Conservation (phyloP, 257 asterid genomes). For the Pogostemon cablin region DNA sequence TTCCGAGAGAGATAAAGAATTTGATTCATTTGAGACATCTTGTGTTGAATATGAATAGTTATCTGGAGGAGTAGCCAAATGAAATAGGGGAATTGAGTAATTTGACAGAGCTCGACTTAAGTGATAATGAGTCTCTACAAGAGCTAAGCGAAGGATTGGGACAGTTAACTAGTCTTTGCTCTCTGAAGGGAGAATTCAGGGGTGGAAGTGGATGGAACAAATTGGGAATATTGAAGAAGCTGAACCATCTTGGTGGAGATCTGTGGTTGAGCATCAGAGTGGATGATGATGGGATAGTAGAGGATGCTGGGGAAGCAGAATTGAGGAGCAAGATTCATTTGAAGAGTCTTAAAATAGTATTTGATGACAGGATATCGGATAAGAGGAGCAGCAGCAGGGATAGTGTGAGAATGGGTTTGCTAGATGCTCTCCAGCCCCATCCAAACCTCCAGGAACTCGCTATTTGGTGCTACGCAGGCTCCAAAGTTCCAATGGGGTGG, state of each 20-base stretch:
- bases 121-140: too few species aligned
- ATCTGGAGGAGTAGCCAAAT: too few species aligned
- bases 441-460: neutral
- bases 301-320: conserved; percentile 19
- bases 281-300: conserved; percentile 7
- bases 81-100: too few species aligned
- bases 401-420: neutral
- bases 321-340: conserved; percentile 22
- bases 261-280: neutral
- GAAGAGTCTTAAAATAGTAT: neutral
- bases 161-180: conserved; percentile 6
- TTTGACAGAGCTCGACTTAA: neutral
- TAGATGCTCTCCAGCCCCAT: conserved; percentile 32
- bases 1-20: neutral
- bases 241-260: conserved; percentile 22
- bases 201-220: neutral
- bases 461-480: neutral
- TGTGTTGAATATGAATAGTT: too few species aligned
- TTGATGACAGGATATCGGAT: neutral
- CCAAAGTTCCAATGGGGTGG: neutral
- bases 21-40: neutral
- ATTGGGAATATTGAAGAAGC: conserved; percentile 8
- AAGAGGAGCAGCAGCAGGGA: neutral
- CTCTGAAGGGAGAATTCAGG: neutral
- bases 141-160: conserved; percentile 9